phyloP scores from a whole-genome alignment of 129 eudicot species.

The Flaveria robusta region DNA sequence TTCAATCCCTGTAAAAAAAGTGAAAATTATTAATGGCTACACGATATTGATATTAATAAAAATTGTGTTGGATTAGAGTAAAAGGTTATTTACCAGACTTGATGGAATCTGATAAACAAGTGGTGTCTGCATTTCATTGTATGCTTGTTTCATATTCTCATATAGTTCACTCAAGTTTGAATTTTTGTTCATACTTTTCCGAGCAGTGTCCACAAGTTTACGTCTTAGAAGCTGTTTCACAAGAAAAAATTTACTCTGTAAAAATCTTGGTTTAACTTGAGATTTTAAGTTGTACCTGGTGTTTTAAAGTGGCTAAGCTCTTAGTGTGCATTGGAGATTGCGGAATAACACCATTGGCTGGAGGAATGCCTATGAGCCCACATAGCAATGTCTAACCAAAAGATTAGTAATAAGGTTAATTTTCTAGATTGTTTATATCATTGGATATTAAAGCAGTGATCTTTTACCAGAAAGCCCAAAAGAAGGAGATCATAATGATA shows the following conservation, averaged over 20 bases:
- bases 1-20: constrained; percentile 67
- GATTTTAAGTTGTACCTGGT: constrained; percentile 57
- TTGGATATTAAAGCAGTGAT: neutral
- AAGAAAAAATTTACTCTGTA: neutral
- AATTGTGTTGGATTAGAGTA: neutral
- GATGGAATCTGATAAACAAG: constrained; percentile 86
- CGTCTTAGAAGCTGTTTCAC: constrained; percentile 79
- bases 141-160: constrained; percentile 77
- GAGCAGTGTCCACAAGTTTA: constrained; percentile 84
- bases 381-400: constrained; percentile 71
- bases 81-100: constrained; percentile 55
- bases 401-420: constrained; percentile 3
- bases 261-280: neutral
- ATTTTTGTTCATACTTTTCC: constrained; percentile 66
- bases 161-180: constrained; percentile 77
- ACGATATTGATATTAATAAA: neutral
- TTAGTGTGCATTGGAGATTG: constrained; percentile 99
- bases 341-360: constrained; percentile 96
- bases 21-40: neutral
- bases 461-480: constrained; percentile 74
- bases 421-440: constrained; percentile 16
- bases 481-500: constrained; percentile 98
- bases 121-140: constrained; percentile 89
- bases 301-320: constrained; percentile 94
- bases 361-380: constrained; percentile 94